Conservation (phyloP, 768 basidiomycete species). For the Amanita exitialis region DNA sequence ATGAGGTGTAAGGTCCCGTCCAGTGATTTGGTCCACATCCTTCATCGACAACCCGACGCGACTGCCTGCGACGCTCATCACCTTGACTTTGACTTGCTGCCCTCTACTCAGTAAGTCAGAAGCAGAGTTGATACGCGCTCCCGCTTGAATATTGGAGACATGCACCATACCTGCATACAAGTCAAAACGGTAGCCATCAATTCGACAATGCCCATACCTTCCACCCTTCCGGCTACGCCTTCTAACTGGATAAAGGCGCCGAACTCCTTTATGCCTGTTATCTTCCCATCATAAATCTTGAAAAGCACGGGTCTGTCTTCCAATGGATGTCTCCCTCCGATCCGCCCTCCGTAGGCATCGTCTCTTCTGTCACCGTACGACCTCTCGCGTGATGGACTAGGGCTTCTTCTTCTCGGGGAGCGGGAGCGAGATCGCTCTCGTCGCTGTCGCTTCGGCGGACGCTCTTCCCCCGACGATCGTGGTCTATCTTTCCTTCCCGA, state of each 20-base stretch:
- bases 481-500: conserved; percentile 53
- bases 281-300: conserved; percentile 90
- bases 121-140: conserved; percentile 79
- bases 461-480: conserved; percentile 29
- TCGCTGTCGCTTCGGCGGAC: conserved; percentile 52
- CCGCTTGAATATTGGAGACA: conserved; percentile 83
- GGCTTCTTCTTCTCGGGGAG: conserved; percentile 35
- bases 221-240: conserved; percentile 73
- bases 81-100: conserved; percentile 89
- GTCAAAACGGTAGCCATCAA: background rate
- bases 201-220: conserved; percentile 49
- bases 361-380: conserved; percentile 15
- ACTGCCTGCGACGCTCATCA: conserved; percentile 82
- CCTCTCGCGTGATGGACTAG: conserved; percentile 47
- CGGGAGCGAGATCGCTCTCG: conserved; percentile 35
- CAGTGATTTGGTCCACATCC: conserved; percentile 88
- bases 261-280: conserved; percentile 86
- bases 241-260: conserved; percentile 91
- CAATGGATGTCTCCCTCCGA: conserved; percentile 25
- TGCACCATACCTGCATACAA: conserved; percentile 81
- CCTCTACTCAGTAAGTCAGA: conserved; percentile 79
- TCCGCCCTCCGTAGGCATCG: conserved; percentile 24
- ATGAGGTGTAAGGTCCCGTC: conserved; percentile 90
- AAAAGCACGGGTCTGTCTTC: conserved; percentile 85
- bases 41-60: conserved; percentile 92